Evolutionary conservation across 441 rosid species (phyloP).

Genomic region (Gossypium davidsonii): DNA sequence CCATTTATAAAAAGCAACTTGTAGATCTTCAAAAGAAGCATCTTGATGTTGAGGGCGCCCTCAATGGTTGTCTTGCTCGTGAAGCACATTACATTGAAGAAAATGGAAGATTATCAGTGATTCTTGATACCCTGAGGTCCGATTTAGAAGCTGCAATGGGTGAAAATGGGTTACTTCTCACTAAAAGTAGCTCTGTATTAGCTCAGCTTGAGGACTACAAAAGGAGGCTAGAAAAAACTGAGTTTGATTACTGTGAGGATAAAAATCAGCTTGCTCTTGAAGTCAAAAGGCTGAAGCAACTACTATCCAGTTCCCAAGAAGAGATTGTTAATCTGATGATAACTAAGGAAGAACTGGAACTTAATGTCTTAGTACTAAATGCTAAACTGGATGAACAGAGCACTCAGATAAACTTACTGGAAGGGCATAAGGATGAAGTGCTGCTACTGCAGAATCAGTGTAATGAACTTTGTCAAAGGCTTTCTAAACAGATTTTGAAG

Average conservation of each 20-base stretch:
- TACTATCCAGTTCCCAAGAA: conserved; percentile 40
- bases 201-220: conserved; percentile 48
- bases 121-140: conserved; percentile 46
- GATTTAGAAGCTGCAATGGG: conserved; percentile 54
- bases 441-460: conserved; percentile 41
- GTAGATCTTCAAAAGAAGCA: conserved; percentile 51
- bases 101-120: conserved; percentile 41
- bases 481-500: conserved; percentile 74
- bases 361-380: conserved; percentile 44
- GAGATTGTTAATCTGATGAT: conserved; percentile 53
- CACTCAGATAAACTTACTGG: conserved; percentile 31
- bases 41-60: conserved; percentile 40
- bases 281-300: conserved; percentile 45
- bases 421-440: conserved; percentile 36
- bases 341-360: conserved; percentile 57
- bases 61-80: conserved; percentile 48
- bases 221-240: conserved; percentile 29
- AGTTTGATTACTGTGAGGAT: conserved; percentile 27
- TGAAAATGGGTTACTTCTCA: conserved; percentile 44
- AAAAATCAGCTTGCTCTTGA: conserved; percentile 38
- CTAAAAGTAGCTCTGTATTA: conserved; percentile 27
- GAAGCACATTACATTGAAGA: conserved; percentile 53
- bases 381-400: conserved; percentile 53
- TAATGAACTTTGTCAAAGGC: conserved; percentile 56
- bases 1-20: conserved; percentile 34